Percentiles rank a stretch among this genome's conserved stretches.
Evolutionary conservation across 176 grass and related monocot species (phyloP).

Genomic region (Chloris gayana): DNA sequence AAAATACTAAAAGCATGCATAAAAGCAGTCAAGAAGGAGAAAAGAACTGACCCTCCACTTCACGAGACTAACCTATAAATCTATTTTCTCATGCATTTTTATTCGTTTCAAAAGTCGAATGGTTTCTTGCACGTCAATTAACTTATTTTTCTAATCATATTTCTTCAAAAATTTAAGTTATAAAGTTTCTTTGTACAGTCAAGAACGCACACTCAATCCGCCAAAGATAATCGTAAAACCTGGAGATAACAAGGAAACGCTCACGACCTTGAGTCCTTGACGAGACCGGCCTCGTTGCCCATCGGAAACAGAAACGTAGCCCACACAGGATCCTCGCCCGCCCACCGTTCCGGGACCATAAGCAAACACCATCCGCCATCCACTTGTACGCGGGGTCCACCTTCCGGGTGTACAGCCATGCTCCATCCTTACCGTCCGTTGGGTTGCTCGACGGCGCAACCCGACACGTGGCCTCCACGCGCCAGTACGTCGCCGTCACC

Average conservation of each 20-base stretch:
- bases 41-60: too few species aligned
- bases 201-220: too few species aligned
- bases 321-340: not conserved
- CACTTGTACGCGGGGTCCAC: constrained; percentile 16
- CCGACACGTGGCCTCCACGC: constrained; percentile 18
- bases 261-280: not conserved
- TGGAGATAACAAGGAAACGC: too few species aligned
- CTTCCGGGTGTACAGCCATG: not conserved
- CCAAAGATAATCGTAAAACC: too few species aligned
- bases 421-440: constrained; percentile 33
- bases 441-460: not conserved
- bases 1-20: too few species aligned
- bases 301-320: not conserved
- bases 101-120: too few species aligned
- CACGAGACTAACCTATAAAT: too few species aligned
- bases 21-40: too few species aligned
- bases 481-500: constrained; percentile 31
- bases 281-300: not conserved
- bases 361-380: constrained; percentile 20
- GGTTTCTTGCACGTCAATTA: not conserved
- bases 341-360: not conserved
- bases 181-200: not conserved
- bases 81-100: too few species aligned
- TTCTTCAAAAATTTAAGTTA: not conserved
- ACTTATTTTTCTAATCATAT: too few species aligned